A percentile compares a stretch with the other conserved stretches of the same genome.
phyloP scores from a whole-genome alignment of 306 rosid species.

The Astragalus glycyphyllos region DNA sequence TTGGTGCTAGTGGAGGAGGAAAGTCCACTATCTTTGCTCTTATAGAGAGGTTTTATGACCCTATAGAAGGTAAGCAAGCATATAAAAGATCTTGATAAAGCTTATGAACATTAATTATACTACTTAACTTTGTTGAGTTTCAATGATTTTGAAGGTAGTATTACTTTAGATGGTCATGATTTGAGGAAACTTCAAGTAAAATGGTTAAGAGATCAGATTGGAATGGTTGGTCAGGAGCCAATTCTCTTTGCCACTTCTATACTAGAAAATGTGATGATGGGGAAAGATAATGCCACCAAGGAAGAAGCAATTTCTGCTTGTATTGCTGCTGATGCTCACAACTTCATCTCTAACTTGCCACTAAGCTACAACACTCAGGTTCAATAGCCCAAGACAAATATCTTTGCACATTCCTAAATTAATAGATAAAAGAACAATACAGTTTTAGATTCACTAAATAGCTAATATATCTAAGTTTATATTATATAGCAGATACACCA shows the following conservation, averaged over 20 bases:
- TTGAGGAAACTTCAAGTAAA: constrained; percentile 75
- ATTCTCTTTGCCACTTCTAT: constrained; percentile 80
- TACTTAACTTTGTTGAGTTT: constrained; percentile 32
- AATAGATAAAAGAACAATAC: too few species aligned
- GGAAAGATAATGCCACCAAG: constrained; percentile 76
- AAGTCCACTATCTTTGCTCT: constrained; percentile 90
- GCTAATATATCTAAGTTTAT: too few species aligned
- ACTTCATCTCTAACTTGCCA: constrained; percentile 76
- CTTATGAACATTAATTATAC: neutral
- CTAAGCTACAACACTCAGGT: constrained; percentile 90
- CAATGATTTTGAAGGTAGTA: constrained; percentile 57
- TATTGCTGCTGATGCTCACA: constrained; percentile 79
- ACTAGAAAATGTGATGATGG: constrained; percentile 90
- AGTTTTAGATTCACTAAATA: too few species aligned
- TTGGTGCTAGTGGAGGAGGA: constrained; percentile 96
- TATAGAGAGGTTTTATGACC: constrained; percentile 87
- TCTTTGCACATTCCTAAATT: constrained; percentile 12
- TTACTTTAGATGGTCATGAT: constrained; percentile 84
- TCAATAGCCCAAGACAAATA: neutral
- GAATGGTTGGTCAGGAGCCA: constrained; percentile 95
- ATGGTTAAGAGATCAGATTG: constrained; percentile 89
- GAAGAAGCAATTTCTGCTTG: constrained; percentile 87
- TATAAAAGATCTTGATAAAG: constrained; percentile 10
- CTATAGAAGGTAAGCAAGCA: constrained; percentile 59
- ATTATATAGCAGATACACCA: too few species aligned